A percentile compares a stretch with the other conserved stretches of the same genome.
Conservation (phyloP, 345 rosid species). For the Eucalyptus virginea region DNA sequence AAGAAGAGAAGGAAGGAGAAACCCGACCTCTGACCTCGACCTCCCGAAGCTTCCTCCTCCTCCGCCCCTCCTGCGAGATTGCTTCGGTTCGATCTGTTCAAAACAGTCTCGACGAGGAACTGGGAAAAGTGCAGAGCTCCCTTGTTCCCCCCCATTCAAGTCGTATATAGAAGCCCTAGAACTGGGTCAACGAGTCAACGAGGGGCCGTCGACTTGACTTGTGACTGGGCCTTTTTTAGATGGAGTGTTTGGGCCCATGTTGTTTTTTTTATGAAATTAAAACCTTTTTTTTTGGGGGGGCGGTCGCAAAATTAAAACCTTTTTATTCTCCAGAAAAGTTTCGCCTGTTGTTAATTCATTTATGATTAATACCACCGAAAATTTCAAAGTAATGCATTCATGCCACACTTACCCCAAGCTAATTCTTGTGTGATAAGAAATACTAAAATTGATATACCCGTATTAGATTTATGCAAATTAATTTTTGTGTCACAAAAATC, state of each 20-base stretch:
- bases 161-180: background rate
- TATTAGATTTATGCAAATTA: background rate
- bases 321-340: background rate
- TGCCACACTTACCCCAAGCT: background rate
- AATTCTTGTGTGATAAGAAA: background rate
- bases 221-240: background rate
- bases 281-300: background rate
- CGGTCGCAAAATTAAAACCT: background rate
- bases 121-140: background rate
- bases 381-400: background rate
- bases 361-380: background rate
- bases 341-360: background rate
- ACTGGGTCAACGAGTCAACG: background rate
- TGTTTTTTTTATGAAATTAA: background rate
- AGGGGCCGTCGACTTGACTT: background rate
- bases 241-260: background rate
- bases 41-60: background rate
- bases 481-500: background rate
- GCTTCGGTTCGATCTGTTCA: background rate
- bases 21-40: background rate
- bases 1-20: background rate
- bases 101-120: background rate
- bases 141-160: background rate
- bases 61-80: background rate
- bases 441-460: background rate